Conservation (phyloP, 352 stramenopile species). For the Globisporangium spiculum region DNA sequence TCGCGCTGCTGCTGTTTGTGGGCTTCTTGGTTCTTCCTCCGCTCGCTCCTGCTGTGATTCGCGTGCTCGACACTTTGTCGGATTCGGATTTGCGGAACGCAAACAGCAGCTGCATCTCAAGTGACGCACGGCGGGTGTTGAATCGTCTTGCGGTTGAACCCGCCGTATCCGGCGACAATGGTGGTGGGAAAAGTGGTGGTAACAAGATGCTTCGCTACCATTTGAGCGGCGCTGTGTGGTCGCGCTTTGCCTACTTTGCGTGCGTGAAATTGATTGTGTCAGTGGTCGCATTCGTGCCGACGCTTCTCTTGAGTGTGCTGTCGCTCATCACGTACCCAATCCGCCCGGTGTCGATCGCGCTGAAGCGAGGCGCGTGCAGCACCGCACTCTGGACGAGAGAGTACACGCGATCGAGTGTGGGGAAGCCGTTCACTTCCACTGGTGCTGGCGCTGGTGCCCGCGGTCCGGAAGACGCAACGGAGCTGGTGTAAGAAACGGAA, state of each 20-base stretch:
- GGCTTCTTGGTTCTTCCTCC: constrained; percentile 59
- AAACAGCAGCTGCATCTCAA: constrained; percentile 56
- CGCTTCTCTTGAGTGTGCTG: constrained; percentile 50
- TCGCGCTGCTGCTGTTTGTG: constrained; percentile 54
- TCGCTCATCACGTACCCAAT: constrained; percentile 59
- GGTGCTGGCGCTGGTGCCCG: constrained; percentile 14
- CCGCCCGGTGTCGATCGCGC: constrained; percentile 36
- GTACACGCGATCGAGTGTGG: constrained; percentile 60
- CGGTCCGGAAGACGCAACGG: constrained; percentile 23
- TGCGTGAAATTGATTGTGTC: constrained; percentile 63
- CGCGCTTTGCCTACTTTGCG: constrained; percentile 68
- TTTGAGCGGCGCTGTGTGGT: constrained; percentile 51
- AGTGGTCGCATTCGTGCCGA: constrained; percentile 47
- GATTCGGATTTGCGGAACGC: constrained; percentile 75
- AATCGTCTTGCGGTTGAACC: constrained; percentile 42
- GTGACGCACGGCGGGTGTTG: constrained; percentile 56
- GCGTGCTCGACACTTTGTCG: constrained; percentile 58
- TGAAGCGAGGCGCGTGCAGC: constrained; percentile 40
- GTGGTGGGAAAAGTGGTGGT: constrained; percentile 21
- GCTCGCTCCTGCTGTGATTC: constrained; percentile 45
- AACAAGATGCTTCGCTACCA: constrained; percentile 62
- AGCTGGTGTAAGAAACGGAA: constrained; percentile 29
- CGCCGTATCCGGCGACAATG: not conserved
- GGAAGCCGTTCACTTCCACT: constrained; percentile 33
- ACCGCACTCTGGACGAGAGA: constrained; percentile 63